Evolutionary conservation across 495 filamentous ascomycete species (phyloP).

Genomic region (Penicillium longicatenatum): DNA sequence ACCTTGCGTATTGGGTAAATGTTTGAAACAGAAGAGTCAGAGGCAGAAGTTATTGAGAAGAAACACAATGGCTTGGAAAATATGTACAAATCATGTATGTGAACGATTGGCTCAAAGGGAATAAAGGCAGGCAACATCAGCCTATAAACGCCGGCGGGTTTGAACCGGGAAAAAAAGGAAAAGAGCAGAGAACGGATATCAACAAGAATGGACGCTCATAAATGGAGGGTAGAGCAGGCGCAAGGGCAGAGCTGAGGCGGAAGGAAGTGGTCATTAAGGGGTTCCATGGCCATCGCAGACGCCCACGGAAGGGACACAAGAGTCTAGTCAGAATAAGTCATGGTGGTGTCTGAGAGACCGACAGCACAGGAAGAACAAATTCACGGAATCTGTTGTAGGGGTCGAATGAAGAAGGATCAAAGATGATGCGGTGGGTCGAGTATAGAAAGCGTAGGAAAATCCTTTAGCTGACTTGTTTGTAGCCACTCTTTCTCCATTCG

Average conservation of each 20-base stretch:
- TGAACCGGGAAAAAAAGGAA: conserved; percentile 5
- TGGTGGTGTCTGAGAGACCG: conserved; percentile 11
- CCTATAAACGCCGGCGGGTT: conserved; percentile 20
- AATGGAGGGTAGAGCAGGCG: not conserved
- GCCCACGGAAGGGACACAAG: conserved; percentile 3
- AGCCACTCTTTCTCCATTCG: conserved; percentile 43
- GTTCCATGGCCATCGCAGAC: conserved; percentile 14
- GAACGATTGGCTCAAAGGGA: conserved; percentile 5
- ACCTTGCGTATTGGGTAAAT: not conserved
- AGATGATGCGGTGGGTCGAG: not conserved
- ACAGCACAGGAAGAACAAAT: conserved; percentile 3
- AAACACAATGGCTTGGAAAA: conserved; percentile 10
- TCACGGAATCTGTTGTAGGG: conserved; percentile 22
- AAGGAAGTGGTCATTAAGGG: conserved; percentile 25
- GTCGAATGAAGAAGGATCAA: not conserved
- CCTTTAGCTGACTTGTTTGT: conserved; percentile 34
- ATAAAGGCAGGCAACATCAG: not conserved
- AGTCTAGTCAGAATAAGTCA: conserved; percentile 10
- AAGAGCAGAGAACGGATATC: conserved; percentile 25
- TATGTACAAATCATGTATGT: conserved; percentile 25
- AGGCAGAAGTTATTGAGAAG: not conserved
- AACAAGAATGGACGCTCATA: conserved; percentile 11
- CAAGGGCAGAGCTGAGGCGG: conserved; percentile 6
- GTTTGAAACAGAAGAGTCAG: not conserved
- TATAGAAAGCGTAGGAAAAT: not conserved